Evolutionary conservation across 2,329 filamentous ascomycete genomes (phyloP).

Genomic region (Dendrostoma leiphaemia): DNA sequence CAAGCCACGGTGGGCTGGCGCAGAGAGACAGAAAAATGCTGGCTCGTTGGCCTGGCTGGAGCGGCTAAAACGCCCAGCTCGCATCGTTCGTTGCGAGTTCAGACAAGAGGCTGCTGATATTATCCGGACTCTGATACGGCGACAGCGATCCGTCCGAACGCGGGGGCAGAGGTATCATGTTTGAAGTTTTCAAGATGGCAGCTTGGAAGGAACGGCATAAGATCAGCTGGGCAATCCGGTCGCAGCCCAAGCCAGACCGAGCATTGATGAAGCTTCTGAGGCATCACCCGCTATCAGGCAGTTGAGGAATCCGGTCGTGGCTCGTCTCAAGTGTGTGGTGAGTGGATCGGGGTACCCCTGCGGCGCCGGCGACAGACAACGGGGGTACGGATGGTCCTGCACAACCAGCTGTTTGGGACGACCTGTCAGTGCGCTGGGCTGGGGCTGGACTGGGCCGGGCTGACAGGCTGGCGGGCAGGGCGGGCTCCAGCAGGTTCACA

Average conservation of each 20-base stretch:
- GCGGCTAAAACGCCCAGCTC: neutral
- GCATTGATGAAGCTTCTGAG: slow-evolving; percentile 34
- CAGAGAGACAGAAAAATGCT: slow-evolving; percentile 19
- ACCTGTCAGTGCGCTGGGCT: slow-evolving; percentile 19
- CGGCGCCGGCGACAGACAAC: slow-evolving; percentile 33
- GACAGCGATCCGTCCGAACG: slow-evolving; percentile 22
- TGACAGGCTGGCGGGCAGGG: too few relatives aligned
- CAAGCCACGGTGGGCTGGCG: slow-evolving; percentile 9
- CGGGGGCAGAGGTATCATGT: slow-evolving; percentile 18
- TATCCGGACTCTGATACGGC: slow-evolving; percentile 24
- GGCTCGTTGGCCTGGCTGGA: neutral
- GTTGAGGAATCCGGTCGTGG: slow-evolving; percentile 33
- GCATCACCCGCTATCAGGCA: slow-evolving; percentile 33
- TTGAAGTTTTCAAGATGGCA: slow-evolving; percentile 26
- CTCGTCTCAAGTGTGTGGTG: slow-evolving; percentile 44
- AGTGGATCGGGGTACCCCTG: slow-evolving; percentile 28
- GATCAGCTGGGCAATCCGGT: slow-evolving; percentile 46
- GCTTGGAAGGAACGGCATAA: slow-evolving; percentile 39
- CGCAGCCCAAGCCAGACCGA: slow-evolving; percentile 38
- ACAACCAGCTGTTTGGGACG: too few relatives aligned
- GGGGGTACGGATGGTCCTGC: slow-evolving; percentile 17
- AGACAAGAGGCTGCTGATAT: neutral
- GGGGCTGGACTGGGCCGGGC: slow-evolving; percentile 25
- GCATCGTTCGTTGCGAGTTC: neutral
- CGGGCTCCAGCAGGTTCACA: slow-evolving; percentile 12